Base-by-base conservation (phyloP, 768 basidiomycete genomes). In the Suillus bovinus region DNA sequence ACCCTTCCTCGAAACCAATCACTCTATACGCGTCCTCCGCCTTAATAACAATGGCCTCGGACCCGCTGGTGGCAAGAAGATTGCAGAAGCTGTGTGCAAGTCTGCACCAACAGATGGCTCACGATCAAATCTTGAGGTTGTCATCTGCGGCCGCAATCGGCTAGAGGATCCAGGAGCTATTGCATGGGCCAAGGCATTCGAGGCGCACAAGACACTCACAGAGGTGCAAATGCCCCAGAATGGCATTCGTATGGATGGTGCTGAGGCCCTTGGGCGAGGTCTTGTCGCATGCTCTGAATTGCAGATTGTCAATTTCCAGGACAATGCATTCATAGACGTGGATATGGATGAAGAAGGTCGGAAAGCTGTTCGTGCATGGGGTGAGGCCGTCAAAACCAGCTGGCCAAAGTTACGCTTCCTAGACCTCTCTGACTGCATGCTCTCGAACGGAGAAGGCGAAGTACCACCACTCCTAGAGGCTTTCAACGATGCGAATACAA, bases 21-120 rank as follows among this genome's bases (percentile, higher is more conserved):
- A 87, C 62, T 84, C 82, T 66, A 86, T 97, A 79, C 85, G 89
- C 71, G 82, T 93, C 60, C 85, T 99, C 71, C 90, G 89, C 69
- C 85, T 99, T 64, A 96, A 94, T 78, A 99, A 99, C 81, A 98
- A 99, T 74, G 96, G 96, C 27, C 86, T 99, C 20, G 96, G 96
- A 11, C 91, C 93, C 16, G 88, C 86, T 20, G 97, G 94, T 31
- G 97, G 97, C 46, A 79, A 79, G 13, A 86, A 90, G 71, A 86
- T 99, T 67, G 93, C 97, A 56, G 82, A 87, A 59, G 97, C 97
- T 27, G 79, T 99, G 14, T 78, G 84, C 24, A 84, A 86, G 64
- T 93, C 93, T 29, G 95, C 94, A 1, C 84, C 88, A 65, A 79
- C 78, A 27, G 86, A 86, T 44, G 91, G 90, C 11, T 82, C 86